Evolutionary conservation across 1,284 basidiomycete species (phyloP).

Genomic region (Leccinum colubrinum): DNA sequence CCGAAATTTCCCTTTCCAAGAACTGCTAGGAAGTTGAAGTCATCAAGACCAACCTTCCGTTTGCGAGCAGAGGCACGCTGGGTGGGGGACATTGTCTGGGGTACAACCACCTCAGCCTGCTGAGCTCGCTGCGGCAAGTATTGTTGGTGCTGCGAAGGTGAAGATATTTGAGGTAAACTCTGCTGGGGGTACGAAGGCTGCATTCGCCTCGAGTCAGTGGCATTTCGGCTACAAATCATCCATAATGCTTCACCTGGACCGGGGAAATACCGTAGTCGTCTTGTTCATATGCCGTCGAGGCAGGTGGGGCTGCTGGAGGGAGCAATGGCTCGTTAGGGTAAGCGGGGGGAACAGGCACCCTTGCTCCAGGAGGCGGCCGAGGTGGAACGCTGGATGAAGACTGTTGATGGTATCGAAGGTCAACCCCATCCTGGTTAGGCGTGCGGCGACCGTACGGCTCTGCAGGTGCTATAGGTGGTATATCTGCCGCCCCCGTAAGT

Average conservation of each 20-base stretch:
- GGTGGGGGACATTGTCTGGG: constrained; percentile 30
- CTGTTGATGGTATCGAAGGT: constrained; percentile 32
- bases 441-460: constrained; percentile 40
- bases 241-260: constrained; percentile 23
- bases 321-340: constrained; percentile 33
- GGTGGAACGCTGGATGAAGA: constrained; percentile 32
- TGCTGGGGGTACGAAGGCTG: constrained; percentile 28
- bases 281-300: constrained; percentile 25
- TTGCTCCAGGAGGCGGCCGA: constrained; percentile 46
- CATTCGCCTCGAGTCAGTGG: constrained; percentile 16
- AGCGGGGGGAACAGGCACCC: constrained; percentile 40
- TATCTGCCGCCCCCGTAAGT: constrained; percentile 40
- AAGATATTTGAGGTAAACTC: constrained; percentile 17
- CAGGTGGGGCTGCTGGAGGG: constrained; percentile 23
- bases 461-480: constrained; percentile 25
- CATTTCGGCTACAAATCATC: background rate
- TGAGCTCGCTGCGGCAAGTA: constrained; percentile 27
- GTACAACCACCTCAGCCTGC: constrained; percentile 22
- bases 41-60: constrained; percentile 93
- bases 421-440: constrained; percentile 32
- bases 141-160: constrained; percentile 22
- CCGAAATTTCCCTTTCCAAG: constrained; percentile 99
- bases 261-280: constrained; percentile 29
- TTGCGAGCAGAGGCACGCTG: constrained; percentile 48
- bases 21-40: constrained; percentile 99